Percentiles rank a stretch among this genome's conserved stretches.
Conservation (phyloP, 2,329 filamentous ascomycete species). For the Paraphaeosphaeria minitans region DNA sequence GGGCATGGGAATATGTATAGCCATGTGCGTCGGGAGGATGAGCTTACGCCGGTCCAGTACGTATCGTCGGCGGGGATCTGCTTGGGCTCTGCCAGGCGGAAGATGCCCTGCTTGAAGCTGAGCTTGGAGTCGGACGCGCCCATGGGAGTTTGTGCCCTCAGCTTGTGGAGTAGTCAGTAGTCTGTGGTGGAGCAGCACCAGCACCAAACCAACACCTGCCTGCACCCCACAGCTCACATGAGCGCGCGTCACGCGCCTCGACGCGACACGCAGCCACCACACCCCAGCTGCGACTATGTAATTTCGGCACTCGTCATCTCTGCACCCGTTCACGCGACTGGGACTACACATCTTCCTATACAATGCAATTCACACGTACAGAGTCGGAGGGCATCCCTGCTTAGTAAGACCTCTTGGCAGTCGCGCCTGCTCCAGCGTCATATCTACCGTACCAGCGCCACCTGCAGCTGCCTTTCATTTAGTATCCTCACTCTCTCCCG, state of each 20-base stretch:
- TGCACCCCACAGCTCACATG: not conserved
- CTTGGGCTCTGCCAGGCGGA: conserved; percentile 89
- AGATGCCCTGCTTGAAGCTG: conserved; percentile 98
- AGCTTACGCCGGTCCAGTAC: conserved; percentile 86
- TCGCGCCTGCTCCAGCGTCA: not conserved
- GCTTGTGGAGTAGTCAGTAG: conserved; percentile 9
- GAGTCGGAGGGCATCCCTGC: not conserved
- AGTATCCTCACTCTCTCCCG: not conserved
- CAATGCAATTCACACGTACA: no score
- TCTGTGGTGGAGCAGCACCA: not conserved
- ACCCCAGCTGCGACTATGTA: not conserved
- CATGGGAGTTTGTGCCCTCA: conserved; percentile 63
- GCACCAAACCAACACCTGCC: not conserved
- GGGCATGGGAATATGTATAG: conserved; percentile 10
- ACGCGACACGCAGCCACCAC: conserved; percentile 1
- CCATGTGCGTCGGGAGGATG: not conserved
- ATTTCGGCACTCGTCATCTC: not conserved
- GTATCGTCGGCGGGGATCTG: conserved; percentile 85
- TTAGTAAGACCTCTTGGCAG: conserved; percentile 2
- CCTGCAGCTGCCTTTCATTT: not conserved
- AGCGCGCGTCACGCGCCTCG: conserved; percentile 4
- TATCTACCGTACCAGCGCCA: not conserved
- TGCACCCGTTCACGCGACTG: not conserved
- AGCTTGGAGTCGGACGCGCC: conserved; percentile 98
- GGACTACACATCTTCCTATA: no score